A percentile compares a stretch with the other conserved stretches of the same genome.
Evolutionary conservation across 495 filamentous ascomycete species (phyloP).

Genomic region (Friedmanniomyces endolithicus): DNA sequence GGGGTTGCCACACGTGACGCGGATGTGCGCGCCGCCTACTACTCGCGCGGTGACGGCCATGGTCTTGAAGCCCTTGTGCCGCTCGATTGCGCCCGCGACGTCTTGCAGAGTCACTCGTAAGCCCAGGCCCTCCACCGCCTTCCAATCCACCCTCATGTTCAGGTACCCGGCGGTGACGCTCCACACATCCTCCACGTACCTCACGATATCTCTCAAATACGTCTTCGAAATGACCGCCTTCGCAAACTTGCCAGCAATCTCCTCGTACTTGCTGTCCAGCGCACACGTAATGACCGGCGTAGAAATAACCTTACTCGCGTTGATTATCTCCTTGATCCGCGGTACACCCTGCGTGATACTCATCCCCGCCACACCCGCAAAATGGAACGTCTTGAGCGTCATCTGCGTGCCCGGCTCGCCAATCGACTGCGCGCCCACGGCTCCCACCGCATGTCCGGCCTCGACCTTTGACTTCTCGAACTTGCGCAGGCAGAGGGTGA

Average conservation of each 20-base stretch:
- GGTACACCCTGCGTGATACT: constrained; percentile 97
- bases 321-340: constrained; percentile 99
- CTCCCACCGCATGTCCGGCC: constrained; percentile 93
- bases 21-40: constrained; percentile 33
- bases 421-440: constrained; percentile 93
- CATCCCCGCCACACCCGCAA: constrained; percentile 98
- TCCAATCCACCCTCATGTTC: constrained; percentile 60
- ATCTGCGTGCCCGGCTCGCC: constrained; percentile 98
- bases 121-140: constrained; percentile 63
- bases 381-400: constrained; percentile 99
- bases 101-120: constrained; percentile 59
- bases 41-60: constrained; percentile 38
- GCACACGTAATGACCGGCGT: constrained; percentile 86
- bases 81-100: constrained; percentile 59
- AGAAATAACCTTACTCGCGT: constrained; percentile 82
- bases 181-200: constrained; percentile 72
- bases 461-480: constrained; percentile 83
- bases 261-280: constrained; percentile 53
- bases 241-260: constrained; percentile 69
- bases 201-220: constrained; percentile 60
- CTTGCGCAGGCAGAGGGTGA: constrained; percentile 71
- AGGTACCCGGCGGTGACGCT: constrained; percentile 59
- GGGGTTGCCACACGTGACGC: constrained; percentile 31
- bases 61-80: constrained; percentile 67
- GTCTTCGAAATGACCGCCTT: constrained; percentile 89